Percentiles rank a stretch among this genome's conserved stretches.
These are phyloP conservation scores for Nidula microcarpa DNA, from an alignment of 768 basidiomycete genomes.

Conservation along the genomic window DNA sequence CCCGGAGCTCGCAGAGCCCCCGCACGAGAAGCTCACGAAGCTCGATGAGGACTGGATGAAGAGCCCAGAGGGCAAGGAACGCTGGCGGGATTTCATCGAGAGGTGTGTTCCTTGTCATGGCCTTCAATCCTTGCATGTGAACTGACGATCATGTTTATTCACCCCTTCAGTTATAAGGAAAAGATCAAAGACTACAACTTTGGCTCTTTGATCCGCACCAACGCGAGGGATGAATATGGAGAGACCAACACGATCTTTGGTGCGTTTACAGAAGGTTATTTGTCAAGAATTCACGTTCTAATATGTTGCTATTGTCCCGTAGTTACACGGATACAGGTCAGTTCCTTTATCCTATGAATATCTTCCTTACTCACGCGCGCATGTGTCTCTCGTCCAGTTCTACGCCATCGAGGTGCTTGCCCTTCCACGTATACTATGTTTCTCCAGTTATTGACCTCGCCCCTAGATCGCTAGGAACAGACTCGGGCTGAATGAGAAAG, in stretches of 20 bases:
- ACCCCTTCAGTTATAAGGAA: conserved; percentile 68
- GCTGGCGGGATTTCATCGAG: conserved; percentile 87
- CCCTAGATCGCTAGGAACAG: conserved; percentile 85
- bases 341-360: conserved; percentile 8
- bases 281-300: too few relatives aligned
- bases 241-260: conserved; percentile 96
- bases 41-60: conserved; percentile 95
- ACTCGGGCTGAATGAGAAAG: conserved; percentile 83
- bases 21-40: conserved; percentile 42
- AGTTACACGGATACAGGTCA: conserved; percentile 73
- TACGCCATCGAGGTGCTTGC: conserved; percentile 80
- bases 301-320: not conserved
- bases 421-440: not conserved
- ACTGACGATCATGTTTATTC: not conserved
- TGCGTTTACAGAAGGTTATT: conserved; percentile 23
- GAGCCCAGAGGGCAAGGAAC: conserved; percentile 78
- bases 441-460: not conserved
- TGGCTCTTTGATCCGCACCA: conserved; percentile 86
- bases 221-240: conserved; percentile 77
- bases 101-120: conserved; percentile 34
- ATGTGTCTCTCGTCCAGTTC: conserved; percentile 48
- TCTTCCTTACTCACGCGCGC: too few relatives aligned
- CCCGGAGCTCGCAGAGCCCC: conserved; percentile 66
- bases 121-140: not conserved
- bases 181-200: conserved; percentile 95